Evolutionary conservation across 1,139 yeast genomes (phyloP), one percentile per base, ranked within the genome.

Genomic region (Hansenula sp.): DNA sequence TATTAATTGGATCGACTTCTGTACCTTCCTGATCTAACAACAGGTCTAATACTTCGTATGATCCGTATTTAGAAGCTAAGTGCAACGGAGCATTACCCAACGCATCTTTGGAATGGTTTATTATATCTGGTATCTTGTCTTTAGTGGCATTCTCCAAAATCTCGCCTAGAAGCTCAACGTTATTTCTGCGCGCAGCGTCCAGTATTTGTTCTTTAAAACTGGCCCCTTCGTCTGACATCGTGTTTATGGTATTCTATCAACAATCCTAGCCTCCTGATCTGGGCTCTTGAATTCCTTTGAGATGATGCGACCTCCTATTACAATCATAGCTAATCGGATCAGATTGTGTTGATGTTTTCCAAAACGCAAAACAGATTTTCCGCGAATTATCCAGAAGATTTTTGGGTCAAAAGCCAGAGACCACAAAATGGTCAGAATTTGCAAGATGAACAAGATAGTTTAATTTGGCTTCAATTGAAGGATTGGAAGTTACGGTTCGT

Each of bases 11-110:
- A 61, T 93, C 96, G 36, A 91, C 81, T 56, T 90, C 96, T 21
- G 91, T 91, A 3, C 96, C 97, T 49, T 87, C 96, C 46, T 84
- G 81, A 61, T 93, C 98, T 50, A 93, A 72, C 27, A 93, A 70
- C 40, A 74, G 69, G 60, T 93, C 98, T 59, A 93, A 71, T 36
- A 88, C 88, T 57, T 90, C 97, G 79, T 85, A 87, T 47, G 89
- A 79, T 3, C 98, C 98, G 53, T 79, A 74, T 49, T 73, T 74
- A 34, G 95, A 85, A 24, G 96, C 89, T 41, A 93, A 65, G 65
- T 93, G 98, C 41, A 93, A 71, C 4, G 94, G 79, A 1, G 90
- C 71, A 68, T 89, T 89, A n/a, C 90, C 88, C 36, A 90, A 73
- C 43, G 94, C 77, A 63, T 93, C 98, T 38, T 66, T 70, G 29